Evolutionary conservation across 1,284 basidiomycete species (phyloP), one percentile per base, ranked within the genome.

Genomic region (Puccinia horiana): DNA sequence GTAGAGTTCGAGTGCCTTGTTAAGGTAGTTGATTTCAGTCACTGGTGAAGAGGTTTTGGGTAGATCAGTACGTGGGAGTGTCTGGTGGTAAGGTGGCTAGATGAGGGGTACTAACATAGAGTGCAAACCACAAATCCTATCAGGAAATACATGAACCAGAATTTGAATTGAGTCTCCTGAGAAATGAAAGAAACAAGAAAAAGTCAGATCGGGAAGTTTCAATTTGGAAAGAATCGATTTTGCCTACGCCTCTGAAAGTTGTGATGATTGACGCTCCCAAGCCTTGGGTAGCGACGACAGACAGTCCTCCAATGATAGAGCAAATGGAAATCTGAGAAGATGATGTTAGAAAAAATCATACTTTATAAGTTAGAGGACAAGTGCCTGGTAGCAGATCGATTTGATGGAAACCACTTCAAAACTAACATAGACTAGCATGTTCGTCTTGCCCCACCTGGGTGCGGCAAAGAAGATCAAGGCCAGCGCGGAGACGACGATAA

Each of bases 271-370:
- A 93, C 32, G 94, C 89, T 52, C 96, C 96, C 29, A 99, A 90
- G 49, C 96, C 96, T 63, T 94, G 95, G 2, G 95, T 98, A 83
- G 96, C 96, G 85, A 93, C 95, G 84, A 99, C 96, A 83, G 93
- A 94, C 83, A 99, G 92, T 0, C 97, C 96, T 40, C 96, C 96
- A 85, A 98, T 98, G 89, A 98, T 92, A 84, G 93, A 95, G 88
- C 96, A 99, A 54, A 98, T 93, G 65, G 90, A 89, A 85, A 97
- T 95, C 82, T 84, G 74, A 26, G 54, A 29, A 77, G 42, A 76
- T 8, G 20, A 2, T 26, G n/a, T n/a, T n/a, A n/a, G n/a, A n/a
- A n/a, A 18, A 18, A 61, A 18, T 47, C 20, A 20, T 63, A 9
- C 0, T 0, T 11, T 32, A 26, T 20, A 6, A 65, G 35, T 35